A percentile compares a stretch with the other conserved stretches of the same genome.
Evolutionary conservation across 2,329 filamentous ascomycete genomes (phyloP).

Genomic region (Ophiostoma ips): DNA sequence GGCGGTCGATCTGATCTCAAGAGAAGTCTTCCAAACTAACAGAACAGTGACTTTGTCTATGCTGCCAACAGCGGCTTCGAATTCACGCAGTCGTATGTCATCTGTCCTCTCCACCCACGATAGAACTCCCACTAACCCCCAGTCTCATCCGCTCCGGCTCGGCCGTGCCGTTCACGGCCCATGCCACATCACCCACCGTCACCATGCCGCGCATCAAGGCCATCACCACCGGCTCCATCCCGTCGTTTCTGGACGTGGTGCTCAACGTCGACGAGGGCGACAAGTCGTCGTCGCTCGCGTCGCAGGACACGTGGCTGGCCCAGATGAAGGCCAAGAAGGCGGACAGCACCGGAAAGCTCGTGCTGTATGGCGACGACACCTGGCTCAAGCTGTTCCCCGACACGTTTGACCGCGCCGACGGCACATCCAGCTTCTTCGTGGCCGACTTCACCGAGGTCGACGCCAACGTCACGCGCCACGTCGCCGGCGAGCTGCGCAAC

Average conservation of each 20-base stretch:
- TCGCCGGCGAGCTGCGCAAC: conserved; percentile 59
- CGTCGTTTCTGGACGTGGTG: conserved; percentile 92
- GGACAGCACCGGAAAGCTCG: conserved; percentile 57
- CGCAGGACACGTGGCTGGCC: conserved; percentile 90
- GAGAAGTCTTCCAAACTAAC: no score
- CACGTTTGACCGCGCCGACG: conserved; percentile 75
- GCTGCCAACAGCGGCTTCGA: conserved; percentile 64
- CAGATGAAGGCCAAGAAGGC: conserved; percentile 68
- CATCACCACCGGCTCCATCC: conserved; percentile 94
- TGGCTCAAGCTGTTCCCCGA: conserved; percentile 94
- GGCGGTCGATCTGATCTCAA: neutral
- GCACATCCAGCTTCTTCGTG: conserved; percentile 96
- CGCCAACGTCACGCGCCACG: conserved; percentile 87
- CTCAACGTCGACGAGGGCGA: conserved; percentile 93
- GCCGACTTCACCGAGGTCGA: conserved; percentile 98
- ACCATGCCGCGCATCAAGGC: conserved; percentile 98
- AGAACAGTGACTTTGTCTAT: conserved; percentile 78
- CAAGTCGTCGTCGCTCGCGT: conserved; percentile 71
- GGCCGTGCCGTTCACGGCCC: conserved; percentile 85
- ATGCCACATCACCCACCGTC: conserved; percentile 92
- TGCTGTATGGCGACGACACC: conserved; percentile 97
- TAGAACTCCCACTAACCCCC: conserved; percentile 4
- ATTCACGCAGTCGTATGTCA: conserved; percentile 61
- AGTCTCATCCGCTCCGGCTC: conserved; percentile 73
- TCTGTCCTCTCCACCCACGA: neutral